Evolutionary conservation across 129 eudicot genomes (phyloP), one percentile per base, ranked within the genome.

Genomic region (Saposhnikovia divaricata): DNA sequence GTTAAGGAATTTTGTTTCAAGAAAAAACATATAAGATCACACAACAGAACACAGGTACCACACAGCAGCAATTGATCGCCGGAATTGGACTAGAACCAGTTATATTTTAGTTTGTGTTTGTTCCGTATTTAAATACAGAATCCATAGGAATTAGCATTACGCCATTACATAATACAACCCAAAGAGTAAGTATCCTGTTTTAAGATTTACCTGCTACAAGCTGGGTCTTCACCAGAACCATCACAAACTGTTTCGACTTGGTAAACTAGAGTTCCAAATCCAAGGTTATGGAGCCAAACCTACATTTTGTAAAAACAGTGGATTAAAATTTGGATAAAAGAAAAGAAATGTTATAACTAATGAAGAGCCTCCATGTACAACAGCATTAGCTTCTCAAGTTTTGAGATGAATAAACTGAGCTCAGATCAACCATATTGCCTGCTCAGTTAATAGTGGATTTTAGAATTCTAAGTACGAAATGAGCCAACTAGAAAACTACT

Each of bases 201-300:
- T 4, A 61, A 1, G n/a, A 81, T 23, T 55, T 61, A 90, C 99
- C 99, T 88, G 91, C 99, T 96, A 89, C 99, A 96, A 73, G 81
- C 66, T 51, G 99, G 97, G 83, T 96, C 97, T 89, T 96, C 99
- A 65, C 99, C 99, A 31, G 99, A 90, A 74, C 83, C 87, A 81
- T 96, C 97, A 81, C 99, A 96, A 31, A 90, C 77, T 84, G 85
- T 89, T 84, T 96, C 99, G 66, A 82, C 87, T 70, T 72, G 73
- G 76, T 92, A 90, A 75, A 89, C 73, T 63, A 92, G 88, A 88
- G 88, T 89, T 63, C 88, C 96, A 77, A 83, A 80, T 63, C 87
- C 97, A 74, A 89, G 75, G 53, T 84, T 80, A 72, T 92, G 82
- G 43, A 92, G 88, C 99, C 99, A 96, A 78, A 96, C 98, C 99